A percentile compares a stretch with the other conserved stretches of the same genome.
These are phyloP conservation scores for Quambalaria eucalypti DNA, from an alignment of 1,284 basidiomycete species.

Conservation along the genomic window DNA sequence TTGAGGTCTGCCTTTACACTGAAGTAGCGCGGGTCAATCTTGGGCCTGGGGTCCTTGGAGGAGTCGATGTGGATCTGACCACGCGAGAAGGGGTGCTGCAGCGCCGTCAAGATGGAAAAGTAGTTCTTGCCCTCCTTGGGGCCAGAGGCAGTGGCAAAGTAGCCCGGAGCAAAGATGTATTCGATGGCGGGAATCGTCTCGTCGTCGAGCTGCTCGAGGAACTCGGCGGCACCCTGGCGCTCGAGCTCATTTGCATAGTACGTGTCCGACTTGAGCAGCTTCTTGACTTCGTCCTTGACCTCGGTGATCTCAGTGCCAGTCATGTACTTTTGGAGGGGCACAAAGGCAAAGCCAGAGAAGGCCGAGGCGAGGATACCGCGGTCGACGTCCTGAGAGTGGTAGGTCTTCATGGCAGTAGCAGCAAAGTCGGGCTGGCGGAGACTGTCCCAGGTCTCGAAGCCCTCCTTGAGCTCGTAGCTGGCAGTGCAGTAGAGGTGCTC, in stretches of 20 bases:
- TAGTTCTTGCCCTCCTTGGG: constrained; percentile 26
- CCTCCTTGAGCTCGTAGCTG: constrained; percentile 37
- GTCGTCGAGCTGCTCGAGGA: constrained; percentile 1
- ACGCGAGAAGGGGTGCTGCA: constrained; percentile 29
- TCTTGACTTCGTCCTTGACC: constrained; percentile 15
- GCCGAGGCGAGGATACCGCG: constrained; percentile 29
- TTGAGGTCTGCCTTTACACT: constrained; percentile 28
- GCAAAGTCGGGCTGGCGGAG: constrained; percentile 31
- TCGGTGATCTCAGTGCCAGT: constrained; percentile 15
- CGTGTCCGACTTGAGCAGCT: constrained; percentile 15
- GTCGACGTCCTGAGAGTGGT: constrained; percentile 14
- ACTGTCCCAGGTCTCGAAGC: constrained; percentile 29
- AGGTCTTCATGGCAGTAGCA: constrained; percentile 26
- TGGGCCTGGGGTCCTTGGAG: constrained; percentile 51
- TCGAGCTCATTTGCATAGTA: constrained; percentile 7
- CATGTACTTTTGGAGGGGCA: constrained; percentile 23
- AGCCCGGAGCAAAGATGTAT: constrained; percentile 32
- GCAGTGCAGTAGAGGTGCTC: constrained; percentile 28
- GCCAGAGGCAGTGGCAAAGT: constrained; percentile 21
- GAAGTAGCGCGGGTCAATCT: constrained; percentile 60
- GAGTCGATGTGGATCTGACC: constrained; percentile 45
- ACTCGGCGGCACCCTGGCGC: background rate
- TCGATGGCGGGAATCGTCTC: constrained; percentile 7
- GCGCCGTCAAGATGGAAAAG: constrained; percentile 22
- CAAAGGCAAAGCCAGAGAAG: constrained; percentile 28